These are phyloP conservation scores for Penicillium hesseltinei DNA, from an alignment of 2,329 filamentous ascomycete species.

Conservation along the genomic window DNA sequence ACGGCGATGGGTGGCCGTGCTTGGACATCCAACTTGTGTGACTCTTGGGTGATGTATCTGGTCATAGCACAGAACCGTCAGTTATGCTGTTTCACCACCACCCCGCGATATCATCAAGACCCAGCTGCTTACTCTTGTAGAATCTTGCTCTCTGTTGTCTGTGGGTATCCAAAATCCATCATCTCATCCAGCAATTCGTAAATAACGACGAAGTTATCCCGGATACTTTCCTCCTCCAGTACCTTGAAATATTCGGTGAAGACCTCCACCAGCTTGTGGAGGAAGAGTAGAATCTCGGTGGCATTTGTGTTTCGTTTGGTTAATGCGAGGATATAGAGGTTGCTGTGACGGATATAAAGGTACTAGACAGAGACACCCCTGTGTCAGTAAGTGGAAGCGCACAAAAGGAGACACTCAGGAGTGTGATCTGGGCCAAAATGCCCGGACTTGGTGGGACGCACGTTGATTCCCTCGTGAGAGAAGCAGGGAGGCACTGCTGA, in stretches of 20 bases:
- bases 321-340: slow-evolving; percentile 94
- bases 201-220: slow-evolving; percentile 99
- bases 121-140: slow-evolving; percentile 68
- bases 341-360: slow-evolving; percentile 98
- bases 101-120: background rate
- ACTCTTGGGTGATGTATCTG: slow-evolving; percentile 95
- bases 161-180: slow-evolving; percentile 99
- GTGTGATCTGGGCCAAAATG: slow-evolving; percentile 5
- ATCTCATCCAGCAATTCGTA: slow-evolving; percentile 99
- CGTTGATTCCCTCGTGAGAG: slow-evolving; percentile 97
- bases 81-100: background rate
- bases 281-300: slow-evolving; percentile 94
- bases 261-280: slow-evolving; percentile 97
- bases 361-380: slow-evolving; percentile 58
- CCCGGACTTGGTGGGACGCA: slow-evolving; percentile 47
- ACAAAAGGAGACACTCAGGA: slow-evolving; percentile 13
- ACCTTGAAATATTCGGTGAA: slow-evolving; percentile 99
- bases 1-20: slow-evolving; percentile 95
- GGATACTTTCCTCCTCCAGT: slow-evolving; percentile 95
- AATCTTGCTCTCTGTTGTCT: slow-evolving; percentile 98
- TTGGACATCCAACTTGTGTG: slow-evolving; percentile 96
- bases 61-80: background rate
- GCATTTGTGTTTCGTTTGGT: slow-evolving; percentile 99
- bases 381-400: slow-evolving; percentile 16
- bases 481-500: slow-evolving; percentile 97